A percentile compares a stretch with the other conserved stretches of the same genome.
Conservation (phyloP, 1,139 yeast genomes). For the Schizosaccharomyces versatilis region DNA sequence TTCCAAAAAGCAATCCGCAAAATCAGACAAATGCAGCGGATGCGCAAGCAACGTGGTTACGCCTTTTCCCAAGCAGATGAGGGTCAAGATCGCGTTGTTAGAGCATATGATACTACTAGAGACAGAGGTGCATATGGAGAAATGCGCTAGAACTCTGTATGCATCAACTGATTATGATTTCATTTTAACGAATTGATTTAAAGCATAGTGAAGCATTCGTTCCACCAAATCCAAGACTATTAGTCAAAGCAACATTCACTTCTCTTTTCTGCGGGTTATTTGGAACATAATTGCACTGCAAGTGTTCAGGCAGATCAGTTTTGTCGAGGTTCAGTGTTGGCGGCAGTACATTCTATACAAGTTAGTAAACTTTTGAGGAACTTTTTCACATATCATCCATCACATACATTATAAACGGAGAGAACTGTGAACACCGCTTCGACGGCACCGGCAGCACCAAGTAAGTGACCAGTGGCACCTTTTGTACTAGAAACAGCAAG, state of each 20-base stretch:
- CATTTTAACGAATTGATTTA: background rate
- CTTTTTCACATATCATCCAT: background rate
- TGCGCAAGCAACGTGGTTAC: constrained; percentile 94
- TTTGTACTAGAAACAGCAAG: constrained; percentile 56
- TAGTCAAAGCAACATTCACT: constrained; percentile 45
- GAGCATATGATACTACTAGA: constrained; percentile 83
- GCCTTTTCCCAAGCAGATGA: constrained; percentile 94
- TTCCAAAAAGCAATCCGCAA: constrained; percentile 93
- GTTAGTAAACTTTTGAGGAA: background rate
- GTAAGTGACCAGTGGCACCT: constrained; percentile 77
- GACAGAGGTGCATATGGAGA: constrained; percentile 34
- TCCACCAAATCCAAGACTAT: constrained; percentile 96
- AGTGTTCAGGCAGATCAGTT: constrained; percentile 21
- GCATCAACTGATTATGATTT: background rate
- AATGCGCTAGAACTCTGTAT: constrained; percentile 13
- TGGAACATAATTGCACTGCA: constrained; percentile 41
- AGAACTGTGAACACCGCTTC: constrained; percentile 65
- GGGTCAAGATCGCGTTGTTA: constrained; percentile 73
- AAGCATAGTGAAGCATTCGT: constrained; percentile 48
- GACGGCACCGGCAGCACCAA: constrained; percentile 93
- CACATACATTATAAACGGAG: constrained; percentile 30
- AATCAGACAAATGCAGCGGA: constrained; percentile 92
- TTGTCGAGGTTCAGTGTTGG: constrained; percentile 54
- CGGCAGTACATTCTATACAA: constrained; percentile 27
- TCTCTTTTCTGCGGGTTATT: constrained; percentile 22